Evolutionary conservation across 148 eudicot genomes (phyloP).

Genomic region (Gaultheria prostrata): DNA sequence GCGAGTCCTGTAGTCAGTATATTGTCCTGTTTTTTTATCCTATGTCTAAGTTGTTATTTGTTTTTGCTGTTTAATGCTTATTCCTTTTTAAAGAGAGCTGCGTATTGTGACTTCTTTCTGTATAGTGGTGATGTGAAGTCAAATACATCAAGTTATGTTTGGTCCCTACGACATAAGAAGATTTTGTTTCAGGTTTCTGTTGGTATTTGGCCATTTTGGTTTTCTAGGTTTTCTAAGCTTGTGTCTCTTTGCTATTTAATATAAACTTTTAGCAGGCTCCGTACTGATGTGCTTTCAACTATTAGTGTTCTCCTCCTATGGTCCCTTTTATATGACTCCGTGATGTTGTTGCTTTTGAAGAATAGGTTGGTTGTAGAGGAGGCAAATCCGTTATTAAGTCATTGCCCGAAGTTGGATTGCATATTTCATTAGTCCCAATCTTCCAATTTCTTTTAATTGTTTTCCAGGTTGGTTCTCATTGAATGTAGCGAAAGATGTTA

Average conservation of each 20-base stretch:
- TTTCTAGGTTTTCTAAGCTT: neutral
- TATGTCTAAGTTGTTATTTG: neutral
- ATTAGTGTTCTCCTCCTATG: neutral
- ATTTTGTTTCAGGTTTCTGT: neutral
- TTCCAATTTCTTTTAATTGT: slow-evolving; percentile 29
- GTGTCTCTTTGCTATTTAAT: slow-evolving; percentile 2
- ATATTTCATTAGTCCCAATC: slow-evolving; percentile 25
- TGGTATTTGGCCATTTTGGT: neutral
- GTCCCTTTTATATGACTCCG: neutral
- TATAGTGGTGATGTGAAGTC: neutral
- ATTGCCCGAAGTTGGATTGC: slow-evolving; percentile 29
- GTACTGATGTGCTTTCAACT: slow-evolving; percentile 4
- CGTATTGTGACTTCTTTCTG: neutral
- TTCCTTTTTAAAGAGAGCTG: neutral
- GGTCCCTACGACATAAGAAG: neutral
- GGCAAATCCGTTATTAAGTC: slow-evolving; percentile 29
- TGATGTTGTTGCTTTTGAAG: slow-evolving; percentile 24
- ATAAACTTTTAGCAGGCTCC: slow-evolving; percentile 5
- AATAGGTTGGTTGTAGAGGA: slow-evolving; percentile 35
- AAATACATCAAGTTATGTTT: neutral
- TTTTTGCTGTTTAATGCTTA: neutral
- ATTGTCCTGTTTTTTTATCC: neutral
- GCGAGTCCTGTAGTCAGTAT: neutral
- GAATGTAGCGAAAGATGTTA: slow-evolving; percentile 9
- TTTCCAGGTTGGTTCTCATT: slow-evolving; percentile 50